phyloP scores from a whole-genome alignment of 208 protist genomes.

The Leishmania gerbilli region DNA sequence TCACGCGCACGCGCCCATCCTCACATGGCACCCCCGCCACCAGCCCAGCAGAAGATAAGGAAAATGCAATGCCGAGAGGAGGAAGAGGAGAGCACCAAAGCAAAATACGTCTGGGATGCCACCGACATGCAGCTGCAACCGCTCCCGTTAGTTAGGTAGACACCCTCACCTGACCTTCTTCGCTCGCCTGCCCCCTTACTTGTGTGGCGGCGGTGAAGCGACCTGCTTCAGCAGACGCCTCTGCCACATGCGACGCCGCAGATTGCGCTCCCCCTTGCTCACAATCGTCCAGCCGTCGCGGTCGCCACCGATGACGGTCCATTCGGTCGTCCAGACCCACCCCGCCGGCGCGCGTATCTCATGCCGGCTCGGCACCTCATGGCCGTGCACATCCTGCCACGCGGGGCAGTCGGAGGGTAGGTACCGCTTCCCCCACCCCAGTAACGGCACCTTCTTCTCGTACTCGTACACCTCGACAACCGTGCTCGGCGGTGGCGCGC shows the following conservation, averaged over 20 bases:
- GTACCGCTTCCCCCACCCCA: constrained; percentile 56
- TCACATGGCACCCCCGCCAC: not conserved
- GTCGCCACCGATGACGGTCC: constrained; percentile 39
- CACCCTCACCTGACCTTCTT: not conserved
- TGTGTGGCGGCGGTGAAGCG: not conserved
- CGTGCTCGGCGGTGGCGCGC: constrained; percentile 20
- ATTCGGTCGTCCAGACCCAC: constrained; percentile 63
- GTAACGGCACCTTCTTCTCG: constrained; percentile 47
- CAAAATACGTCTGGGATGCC: not conserved
- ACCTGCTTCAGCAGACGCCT: constrained; percentile 35
- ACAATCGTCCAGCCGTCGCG: constrained; percentile 37
- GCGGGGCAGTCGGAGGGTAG: constrained; percentile 46
- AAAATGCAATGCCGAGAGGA: not conserved
- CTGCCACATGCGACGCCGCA: constrained; percentile 76
- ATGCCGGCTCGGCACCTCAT: constrained; percentile 37
- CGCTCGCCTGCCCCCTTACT: not conserved
- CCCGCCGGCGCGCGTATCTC: constrained; percentile 46
- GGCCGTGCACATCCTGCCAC: constrained; percentile 69
- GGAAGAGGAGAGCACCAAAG: not conserved
- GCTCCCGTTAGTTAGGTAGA: not conserved
- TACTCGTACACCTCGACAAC: constrained; percentile 73
- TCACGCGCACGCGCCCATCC: too few relatives aligned
- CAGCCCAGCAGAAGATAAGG: not conserved
- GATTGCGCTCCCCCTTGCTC: constrained; percentile 24
- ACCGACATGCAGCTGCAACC: not conserved